Conservation (phyloP, 371 early-diverging fungal species). For the Haplosporangium sp. region DNA sequence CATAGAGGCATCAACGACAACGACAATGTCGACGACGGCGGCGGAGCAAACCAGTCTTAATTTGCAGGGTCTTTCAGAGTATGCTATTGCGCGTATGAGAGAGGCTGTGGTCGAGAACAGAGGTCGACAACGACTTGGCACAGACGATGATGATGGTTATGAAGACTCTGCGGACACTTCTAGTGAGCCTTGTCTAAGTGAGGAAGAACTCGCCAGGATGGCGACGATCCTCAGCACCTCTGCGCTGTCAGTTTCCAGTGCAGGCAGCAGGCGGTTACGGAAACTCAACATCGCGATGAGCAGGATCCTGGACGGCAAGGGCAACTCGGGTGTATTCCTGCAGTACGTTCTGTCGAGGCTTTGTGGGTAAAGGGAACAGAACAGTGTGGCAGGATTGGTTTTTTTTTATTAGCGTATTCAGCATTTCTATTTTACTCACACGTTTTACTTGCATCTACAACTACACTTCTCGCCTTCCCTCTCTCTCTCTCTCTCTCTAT, state of each 20-base stretch:
- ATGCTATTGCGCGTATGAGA: constrained; percentile 23
- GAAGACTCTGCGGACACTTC: constrained; percentile 3
- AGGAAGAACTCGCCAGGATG: constrained; percentile 22
- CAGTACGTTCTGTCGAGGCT: constrained; percentile 43
- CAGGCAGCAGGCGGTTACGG: constrained; percentile 19
- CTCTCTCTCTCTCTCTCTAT: too few relatives aligned
- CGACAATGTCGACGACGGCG: not conserved
- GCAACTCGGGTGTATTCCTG: constrained; percentile 42
- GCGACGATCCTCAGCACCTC: constrained; percentile 22
- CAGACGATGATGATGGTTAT: constrained; percentile 8
- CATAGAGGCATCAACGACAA: constrained; percentile 11
- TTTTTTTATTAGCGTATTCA: too few relatives aligned
- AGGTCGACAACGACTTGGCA: constrained; percentile 5
- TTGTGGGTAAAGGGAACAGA: constrained; percentile 23
- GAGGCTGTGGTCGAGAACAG: constrained; percentile 30
- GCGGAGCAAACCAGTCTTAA: too few relatives aligned
- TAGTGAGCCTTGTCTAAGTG: constrained; percentile 4
- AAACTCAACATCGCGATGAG: constrained; percentile 23
- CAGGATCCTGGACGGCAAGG: constrained; percentile 33
- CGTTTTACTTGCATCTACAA: not conserved
- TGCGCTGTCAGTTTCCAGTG: constrained; percentile 26
- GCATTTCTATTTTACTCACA: too few relatives aligned
- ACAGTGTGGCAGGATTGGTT: too few relatives aligned
- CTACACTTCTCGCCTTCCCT: too few relatives aligned
- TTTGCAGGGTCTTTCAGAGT: constrained; percentile 5